Conservation (phyloP, 2,329 filamentous ascomycete genomes). For the Podosphaera xanthii region DNA sequence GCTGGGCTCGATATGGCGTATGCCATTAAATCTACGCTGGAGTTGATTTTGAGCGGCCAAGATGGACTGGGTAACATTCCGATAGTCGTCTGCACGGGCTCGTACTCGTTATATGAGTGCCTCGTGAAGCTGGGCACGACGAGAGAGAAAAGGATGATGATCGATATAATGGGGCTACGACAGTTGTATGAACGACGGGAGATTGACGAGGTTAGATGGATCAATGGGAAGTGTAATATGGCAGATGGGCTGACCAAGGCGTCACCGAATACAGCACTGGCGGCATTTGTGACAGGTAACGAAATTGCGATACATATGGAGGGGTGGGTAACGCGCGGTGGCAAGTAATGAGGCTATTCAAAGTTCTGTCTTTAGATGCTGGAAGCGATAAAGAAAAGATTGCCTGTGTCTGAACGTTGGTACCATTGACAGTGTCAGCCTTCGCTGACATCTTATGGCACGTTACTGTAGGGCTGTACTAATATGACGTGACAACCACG, state of each 20-base stretch:
- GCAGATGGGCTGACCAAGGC: background rate
- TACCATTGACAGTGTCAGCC: background rate
- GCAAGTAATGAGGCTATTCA: background rate
- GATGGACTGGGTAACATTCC: background rate
- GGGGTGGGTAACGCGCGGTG: background rate
- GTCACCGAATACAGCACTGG: background rate
- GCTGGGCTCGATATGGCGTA: constrained; percentile 1
- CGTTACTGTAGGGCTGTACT: no score
- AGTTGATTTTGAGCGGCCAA: background rate
- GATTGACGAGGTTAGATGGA: background rate
- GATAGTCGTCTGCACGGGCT: background rate
- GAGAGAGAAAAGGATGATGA: no score
- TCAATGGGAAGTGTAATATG: background rate
- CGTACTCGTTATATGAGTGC: background rate
- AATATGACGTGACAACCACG: no score
- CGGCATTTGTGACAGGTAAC: background rate
- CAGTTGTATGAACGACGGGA: background rate
- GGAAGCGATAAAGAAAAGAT: background rate
- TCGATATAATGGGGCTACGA: no score
- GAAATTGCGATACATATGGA: background rate
- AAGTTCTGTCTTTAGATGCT: background rate
- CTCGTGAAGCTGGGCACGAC: no score
- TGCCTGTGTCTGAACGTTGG: background rate
- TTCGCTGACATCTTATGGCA: no score
- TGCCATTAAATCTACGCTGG: background rate